Base-by-base conservation (phyloP, 1,139 yeast genomes). In the Pichia sp. region DNA sequence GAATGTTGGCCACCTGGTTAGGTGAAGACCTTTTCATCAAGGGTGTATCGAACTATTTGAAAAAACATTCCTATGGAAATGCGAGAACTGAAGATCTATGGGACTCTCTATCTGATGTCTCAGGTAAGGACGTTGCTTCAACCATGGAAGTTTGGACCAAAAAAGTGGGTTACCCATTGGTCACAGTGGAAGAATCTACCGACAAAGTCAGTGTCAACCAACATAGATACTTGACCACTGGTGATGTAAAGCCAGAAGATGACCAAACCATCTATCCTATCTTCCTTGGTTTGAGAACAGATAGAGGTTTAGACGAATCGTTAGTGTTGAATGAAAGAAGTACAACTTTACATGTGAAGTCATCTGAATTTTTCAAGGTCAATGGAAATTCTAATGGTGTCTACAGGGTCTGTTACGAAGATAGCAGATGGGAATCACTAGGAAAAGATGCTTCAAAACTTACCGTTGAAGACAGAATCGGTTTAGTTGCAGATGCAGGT, bases 241-340 rank as follows among this genome's bases (percentile, higher is more conserved):
- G 84, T 52, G 87, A 82, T 63, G 84, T 77, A 42, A 73, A 70
- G 52, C 73, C 77, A 2, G 80, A 73, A 52, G 72, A 69, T 49
- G 68, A 69, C 54, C 51, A 52, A 16, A 67, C 70, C 32, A 71
- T 90, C 56, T 93, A 86, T 71, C 97, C 98, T 43, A 87, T 90
- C 36, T 89, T 90, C 72, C 78, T 93, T 62, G 66, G 68, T 40
- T 75, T 90, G 62, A 86, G 82, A 67, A 86, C 95, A 23, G 76
- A 80, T 44, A 68, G 72, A 11, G 90, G 90, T 49, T 75, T 84
- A 53, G 89, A 87, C 67, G 84, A 84, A 62, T 74, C 85, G 1
- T 67, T 81, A 47, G 82, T 81, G 54, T 90, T 96, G 90, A 82
- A 79, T 58, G 84, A 85, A 67, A 85, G 87, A 57, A 53, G 59